A percentile compares a stretch with the other conserved stretches of the same genome.
Evolutionary conservation across 306 rosid species (phyloP).

Genomic region (Citrullus colocynthis): DNA sequence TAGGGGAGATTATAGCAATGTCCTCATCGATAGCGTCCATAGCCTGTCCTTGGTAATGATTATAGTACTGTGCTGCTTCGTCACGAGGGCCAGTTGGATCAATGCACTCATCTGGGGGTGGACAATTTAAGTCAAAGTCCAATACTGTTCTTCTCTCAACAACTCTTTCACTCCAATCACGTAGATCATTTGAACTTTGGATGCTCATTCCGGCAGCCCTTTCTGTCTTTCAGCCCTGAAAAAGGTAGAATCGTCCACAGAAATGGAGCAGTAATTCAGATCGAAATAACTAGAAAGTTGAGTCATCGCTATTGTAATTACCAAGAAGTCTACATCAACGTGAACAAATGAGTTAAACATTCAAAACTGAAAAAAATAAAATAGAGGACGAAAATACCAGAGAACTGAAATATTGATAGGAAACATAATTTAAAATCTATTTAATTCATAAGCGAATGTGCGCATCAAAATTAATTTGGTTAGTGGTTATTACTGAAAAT

Average conservation of each 20-base stretch:
- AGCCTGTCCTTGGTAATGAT: neutral
- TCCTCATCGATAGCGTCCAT: neutral
- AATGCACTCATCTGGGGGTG: slow-evolving; percentile 9
- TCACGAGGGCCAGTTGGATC: neutral
- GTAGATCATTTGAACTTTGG: neutral
- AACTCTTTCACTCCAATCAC: neutral
- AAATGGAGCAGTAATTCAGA: neutral
- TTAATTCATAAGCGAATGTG: neutral
- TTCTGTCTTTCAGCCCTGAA: neutral
- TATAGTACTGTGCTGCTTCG: neutral
- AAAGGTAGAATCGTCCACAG: neutral
- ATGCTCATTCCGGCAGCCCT: slow-evolving; percentile 1
- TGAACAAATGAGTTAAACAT: neutral
- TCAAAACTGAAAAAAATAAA: no score
- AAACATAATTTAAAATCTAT: neutral
- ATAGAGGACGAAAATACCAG: neutral
- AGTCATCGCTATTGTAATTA: neutral
- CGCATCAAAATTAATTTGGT: neutral
- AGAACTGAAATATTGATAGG: neutral
- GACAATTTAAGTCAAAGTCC: slow-evolving; percentile 6
- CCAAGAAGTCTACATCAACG: neutral
- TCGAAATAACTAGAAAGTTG: neutral
- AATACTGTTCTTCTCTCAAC: neutral
- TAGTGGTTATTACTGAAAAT: neutral
- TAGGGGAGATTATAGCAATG: slow-evolving; percentile 7